Base-by-base conservation (phyloP, 768 basidiomycete genomes). In the Kwoniella botswanensis region DNA sequence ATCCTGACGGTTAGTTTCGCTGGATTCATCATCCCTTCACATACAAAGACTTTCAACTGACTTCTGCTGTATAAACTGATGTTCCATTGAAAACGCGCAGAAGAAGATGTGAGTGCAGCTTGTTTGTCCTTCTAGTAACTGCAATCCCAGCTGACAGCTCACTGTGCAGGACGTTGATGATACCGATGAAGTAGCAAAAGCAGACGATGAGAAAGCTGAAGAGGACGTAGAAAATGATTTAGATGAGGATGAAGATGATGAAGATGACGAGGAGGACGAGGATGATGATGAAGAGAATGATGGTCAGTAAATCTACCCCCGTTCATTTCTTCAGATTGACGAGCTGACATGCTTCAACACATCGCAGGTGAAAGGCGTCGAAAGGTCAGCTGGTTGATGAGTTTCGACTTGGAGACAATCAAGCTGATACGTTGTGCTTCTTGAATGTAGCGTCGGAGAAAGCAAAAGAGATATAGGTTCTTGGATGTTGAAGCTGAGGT, bases 401-500 rank as follows among this genome's bases (percentile, higher is more conserved):
- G n/a, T n/a, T n/a, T n/a, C n/a, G n/a, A n/a, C n/a, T n/a, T n/a
- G n/a, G n/a, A n/a, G n/a, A n/a, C n/a, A n/a, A n/a, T 35, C 42
- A 26, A 65, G 54, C 75, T 76, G 71, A 76, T 18, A n/a, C 9
- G 2, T 11, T 35, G 35, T 9, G 35, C 0, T 9, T 43, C 18
- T 24, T 2, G 2, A 11, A 15, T 22, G 43, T 55, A 70, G 71
- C 71, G 76, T 55, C 64, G 75, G 78, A 81, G 71, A 69, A 88
- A 74, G 61, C 84, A 85, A 65, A 86, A 87, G 18, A 87, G 88
- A 26, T 92, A 89, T 81, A 90, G 90, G 74, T 99, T 94, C 90
- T 86, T 98, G 75, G 97, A 98, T 88, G 88, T 95, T 67, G 93
- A 96, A 85, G 94, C 94, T 65, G 93, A 94, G 82, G 95, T 96